A percentile compares a stretch with the other conserved stretches of the same genome.
These are phyloP conservation scores for Flaveria robusta DNA, from an alignment of 129 eudicot species.

Conservation along the genomic window DNA sequence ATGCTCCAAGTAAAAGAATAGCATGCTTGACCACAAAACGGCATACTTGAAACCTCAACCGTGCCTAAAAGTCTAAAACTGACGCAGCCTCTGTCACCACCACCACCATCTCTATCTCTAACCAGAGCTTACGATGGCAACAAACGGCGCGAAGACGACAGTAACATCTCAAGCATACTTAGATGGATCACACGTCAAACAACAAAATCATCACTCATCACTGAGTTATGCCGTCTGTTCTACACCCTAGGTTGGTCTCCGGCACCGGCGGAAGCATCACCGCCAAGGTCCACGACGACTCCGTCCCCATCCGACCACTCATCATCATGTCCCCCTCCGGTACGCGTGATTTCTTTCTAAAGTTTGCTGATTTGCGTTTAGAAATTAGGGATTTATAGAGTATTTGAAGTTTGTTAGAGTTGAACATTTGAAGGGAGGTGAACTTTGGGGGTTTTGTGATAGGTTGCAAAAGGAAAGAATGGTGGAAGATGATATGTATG, in stretches of 20 bases:
- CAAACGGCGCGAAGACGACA: conserved; percentile 53
- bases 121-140: conserved; percentile 18
- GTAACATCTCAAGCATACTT: conserved; percentile 70
- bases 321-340: conserved; percentile 98
- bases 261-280: conserved; percentile 99
- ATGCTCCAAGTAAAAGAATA: no score
- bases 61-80: conserved; percentile 25
- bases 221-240: conserved; percentile 92
- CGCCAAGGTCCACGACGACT: conserved; percentile 86
- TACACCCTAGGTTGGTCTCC: conserved; percentile 93
- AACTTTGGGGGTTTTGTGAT: conserved; percentile 23
- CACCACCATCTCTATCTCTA: background rate
- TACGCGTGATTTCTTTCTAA: conserved; percentile 2
- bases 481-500: conserved; percentile 95
- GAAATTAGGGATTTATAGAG: background rate
- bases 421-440: background rate
- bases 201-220: conserved; percentile 61
- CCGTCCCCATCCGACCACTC: conserved; percentile 84
- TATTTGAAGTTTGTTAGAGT: background rate
- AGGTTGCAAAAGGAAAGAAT: conserved; percentile 99
- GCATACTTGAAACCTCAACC: conserved; percentile 5
- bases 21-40: background rate
- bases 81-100: conserved; percentile 28
- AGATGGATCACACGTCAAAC: conserved; percentile 62
- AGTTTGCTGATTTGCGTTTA: background rate